A percentile compares a stretch with the other conserved stretches of the same genome.
Evolutionary conservation across 257 asterid species (phyloP).

Genomic region (Solanum pinnatisectum): DNA sequence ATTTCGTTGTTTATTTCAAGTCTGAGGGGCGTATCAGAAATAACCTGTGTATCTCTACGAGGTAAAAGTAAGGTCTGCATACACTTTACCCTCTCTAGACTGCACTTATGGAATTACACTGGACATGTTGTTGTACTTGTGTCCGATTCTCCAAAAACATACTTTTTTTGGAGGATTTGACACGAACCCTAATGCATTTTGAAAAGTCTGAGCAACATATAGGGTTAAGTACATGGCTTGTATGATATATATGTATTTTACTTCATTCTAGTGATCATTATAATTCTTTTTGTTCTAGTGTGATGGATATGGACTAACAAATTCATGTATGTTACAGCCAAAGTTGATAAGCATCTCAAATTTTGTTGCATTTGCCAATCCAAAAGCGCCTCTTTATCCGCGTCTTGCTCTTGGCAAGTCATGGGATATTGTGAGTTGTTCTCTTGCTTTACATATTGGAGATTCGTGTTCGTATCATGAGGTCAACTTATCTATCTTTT

Average conservation of each 20-base stretch:
- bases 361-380: constrained; percentile 59
- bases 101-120: neutral
- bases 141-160: neutral
- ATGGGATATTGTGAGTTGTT: constrained; percentile 73
- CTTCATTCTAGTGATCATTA: neutral
- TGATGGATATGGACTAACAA: neutral
- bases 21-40: too few relatives aligned
- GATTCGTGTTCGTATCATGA: neutral
- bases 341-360: constrained; percentile 60
- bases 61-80: neutral
- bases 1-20: too few relatives aligned
- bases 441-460: neutral
- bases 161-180: neutral
- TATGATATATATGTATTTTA: neutral
- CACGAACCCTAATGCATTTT: neutral
- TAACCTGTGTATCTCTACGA: neutral
- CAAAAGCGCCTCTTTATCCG: constrained; percentile 88
- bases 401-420: constrained; percentile 93
- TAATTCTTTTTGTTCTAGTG: neutral
- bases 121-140: neutral
- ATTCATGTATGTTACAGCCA: constrained; percentile 48
- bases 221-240: neutral
- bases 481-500: neutral
- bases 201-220: neutral
- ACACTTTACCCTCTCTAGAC: neutral